These are phyloP conservation scores for Nevesoporus exiguus DNA, from an alignment of 768 basidiomycete species.

Conservation along the genomic window DNA sequence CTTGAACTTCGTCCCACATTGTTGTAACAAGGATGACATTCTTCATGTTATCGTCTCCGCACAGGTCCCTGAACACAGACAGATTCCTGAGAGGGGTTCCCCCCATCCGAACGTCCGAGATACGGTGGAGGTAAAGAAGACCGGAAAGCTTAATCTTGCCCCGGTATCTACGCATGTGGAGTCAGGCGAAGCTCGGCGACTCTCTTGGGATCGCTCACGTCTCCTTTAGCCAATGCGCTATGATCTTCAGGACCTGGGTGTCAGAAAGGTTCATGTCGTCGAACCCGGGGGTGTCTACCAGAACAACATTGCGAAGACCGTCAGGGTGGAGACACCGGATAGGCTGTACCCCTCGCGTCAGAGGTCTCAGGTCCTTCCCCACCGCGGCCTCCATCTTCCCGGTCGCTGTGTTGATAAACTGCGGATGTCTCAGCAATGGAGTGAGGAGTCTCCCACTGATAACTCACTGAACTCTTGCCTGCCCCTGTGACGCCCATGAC, in stretches of 20 bases:
- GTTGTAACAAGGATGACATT: slow-evolving; percentile 19
- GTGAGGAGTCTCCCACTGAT: no score
- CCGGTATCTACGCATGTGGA: not conserved
- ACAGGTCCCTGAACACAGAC: not conserved
- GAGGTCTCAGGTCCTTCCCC: slow-evolving; percentile 2
- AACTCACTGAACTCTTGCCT: slow-evolving; percentile 15
- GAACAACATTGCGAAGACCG: slow-evolving; percentile 7
- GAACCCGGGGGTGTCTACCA: not conserved
- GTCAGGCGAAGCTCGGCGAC: not conserved
- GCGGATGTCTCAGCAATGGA: not conserved
- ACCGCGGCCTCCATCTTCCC: not conserved
- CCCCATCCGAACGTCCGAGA: not conserved
- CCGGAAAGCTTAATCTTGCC: not conserved
- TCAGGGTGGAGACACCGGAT: slow-evolving; percentile 13
- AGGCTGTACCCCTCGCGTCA: slow-evolving; percentile 3
- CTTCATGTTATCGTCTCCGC: not conserved
- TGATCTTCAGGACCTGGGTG: slow-evolving; percentile 1
- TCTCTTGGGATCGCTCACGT: slow-evolving; percentile 8
- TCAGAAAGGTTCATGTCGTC: not conserved
- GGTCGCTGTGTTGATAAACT: slow-evolving; percentile 15
- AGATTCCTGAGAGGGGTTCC: not conserved
- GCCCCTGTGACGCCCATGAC: no score
- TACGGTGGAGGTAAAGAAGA: not conserved
- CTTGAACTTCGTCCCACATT: slow-evolving; percentile 18
- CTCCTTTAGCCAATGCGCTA: slow-evolving; percentile 14